Percentiles rank a stretch among this genome's conserved stretches.
These are phyloP conservation scores for Xylaria sp. DNA, from an alignment of 2,329 filamentous ascomycete genomes.

Conservation along the genomic window DNA sequence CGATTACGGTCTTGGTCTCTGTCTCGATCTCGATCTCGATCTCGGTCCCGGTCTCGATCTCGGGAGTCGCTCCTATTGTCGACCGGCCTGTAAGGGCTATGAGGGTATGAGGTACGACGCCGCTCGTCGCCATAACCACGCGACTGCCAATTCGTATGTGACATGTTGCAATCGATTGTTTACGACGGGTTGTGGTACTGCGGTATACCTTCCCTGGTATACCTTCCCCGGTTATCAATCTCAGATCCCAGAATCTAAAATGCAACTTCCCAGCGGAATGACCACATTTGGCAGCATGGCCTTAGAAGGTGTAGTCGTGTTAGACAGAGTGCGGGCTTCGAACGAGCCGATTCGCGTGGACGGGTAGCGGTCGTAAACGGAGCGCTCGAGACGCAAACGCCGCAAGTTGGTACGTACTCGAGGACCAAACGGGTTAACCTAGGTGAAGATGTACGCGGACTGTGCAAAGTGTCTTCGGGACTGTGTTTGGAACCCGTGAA, in stretches of 20 bases:
- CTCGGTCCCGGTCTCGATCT: slow-evolving; percentile 18
- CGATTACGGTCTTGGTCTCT: slow-evolving; percentile 28
- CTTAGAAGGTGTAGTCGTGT: slow-evolving; percentile 3
- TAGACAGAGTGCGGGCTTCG: neutral
- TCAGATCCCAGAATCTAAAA: slow-evolving; percentile 11
- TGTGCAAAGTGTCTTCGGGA: no score
- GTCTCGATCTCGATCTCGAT: slow-evolving; percentile 20
- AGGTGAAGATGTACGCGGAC: no score
- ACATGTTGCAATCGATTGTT: slow-evolving; percentile 6
- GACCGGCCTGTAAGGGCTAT: slow-evolving; percentile 12
- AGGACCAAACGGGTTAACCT: no score
- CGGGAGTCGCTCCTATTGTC: slow-evolving; percentile 9
- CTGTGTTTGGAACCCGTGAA: no score
- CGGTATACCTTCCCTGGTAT: neutral
- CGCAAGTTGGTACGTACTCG: neutral
- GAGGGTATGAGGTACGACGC: slow-evolving; percentile 8
- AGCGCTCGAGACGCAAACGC: neutral
- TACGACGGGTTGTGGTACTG: neutral
- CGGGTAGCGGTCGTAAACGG: neutral
- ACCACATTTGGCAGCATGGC: slow-evolving; percentile 26
- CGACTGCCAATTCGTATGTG: slow-evolving; percentile 8
- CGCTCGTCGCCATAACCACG: slow-evolving; percentile 24
- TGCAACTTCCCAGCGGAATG: slow-evolving; percentile 15
- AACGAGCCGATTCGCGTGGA: neutral
- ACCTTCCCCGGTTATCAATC: slow-evolving; percentile 3